These are phyloP conservation scores for Calonectria henricotiae DNA, from an alignment of 2,329 filamentous ascomycete species.

Conservation along the genomic window DNA sequence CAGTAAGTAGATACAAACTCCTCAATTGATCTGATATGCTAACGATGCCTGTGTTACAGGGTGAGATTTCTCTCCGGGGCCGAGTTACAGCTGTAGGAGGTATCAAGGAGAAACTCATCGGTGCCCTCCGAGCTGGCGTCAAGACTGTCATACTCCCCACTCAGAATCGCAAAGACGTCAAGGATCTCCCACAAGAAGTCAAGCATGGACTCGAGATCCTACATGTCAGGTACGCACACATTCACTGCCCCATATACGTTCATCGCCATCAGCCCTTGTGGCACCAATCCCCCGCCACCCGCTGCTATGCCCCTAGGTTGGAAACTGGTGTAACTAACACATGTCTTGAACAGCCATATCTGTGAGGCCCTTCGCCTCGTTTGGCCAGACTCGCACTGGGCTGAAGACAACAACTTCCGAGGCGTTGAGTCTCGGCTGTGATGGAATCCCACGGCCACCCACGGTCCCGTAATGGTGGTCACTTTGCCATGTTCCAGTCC, in stretches of 20 bases:
- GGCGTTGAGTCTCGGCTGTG: constrained; percentile 86
- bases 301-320: constrained; percentile 44
- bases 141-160: constrained; percentile 93
- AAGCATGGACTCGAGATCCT: constrained; percentile 89
- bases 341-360: constrained; percentile 77
- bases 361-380: constrained; percentile 94
- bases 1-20: constrained; percentile 67
- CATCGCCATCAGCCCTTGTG: constrained; percentile 41
- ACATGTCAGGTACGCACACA: constrained; percentile 81
- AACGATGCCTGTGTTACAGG: constrained; percentile 61
- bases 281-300: constrained; percentile 42
- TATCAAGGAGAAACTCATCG: constrained; percentile 99
- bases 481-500: constrained; percentile 17
- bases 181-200: constrained; percentile 92
- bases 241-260: constrained; percentile 36
- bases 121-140: constrained; percentile 91
- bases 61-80: constrained; percentile 85
- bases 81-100: constrained; percentile 95
- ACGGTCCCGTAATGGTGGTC: constrained; percentile 23
- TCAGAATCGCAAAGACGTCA: constrained; percentile 92
- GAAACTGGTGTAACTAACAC: constrained; percentile 53
- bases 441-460: constrained; percentile 43
- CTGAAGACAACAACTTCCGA: constrained; percentile 78
- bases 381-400: constrained; percentile 93
- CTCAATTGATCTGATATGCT: constrained; percentile 45